phyloP scores from a whole-genome alignment of 768 basidiomycete species.

The Kwoniella botswanensis region DNA sequence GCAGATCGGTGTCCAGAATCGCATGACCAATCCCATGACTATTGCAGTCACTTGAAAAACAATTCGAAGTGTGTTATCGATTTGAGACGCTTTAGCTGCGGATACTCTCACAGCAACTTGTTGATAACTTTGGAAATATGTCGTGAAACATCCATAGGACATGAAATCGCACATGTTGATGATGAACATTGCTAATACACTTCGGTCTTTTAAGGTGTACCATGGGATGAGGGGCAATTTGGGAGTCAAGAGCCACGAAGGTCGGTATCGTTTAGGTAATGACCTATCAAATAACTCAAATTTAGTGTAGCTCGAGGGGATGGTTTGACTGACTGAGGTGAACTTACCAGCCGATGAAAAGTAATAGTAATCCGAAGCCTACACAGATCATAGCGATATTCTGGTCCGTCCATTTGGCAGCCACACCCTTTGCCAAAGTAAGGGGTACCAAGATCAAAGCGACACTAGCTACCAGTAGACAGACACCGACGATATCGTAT shows the following conservation, averaged over 20 bases:
- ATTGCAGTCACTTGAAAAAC: conserved; percentile 16
- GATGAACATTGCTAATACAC: conserved; percentile 20
- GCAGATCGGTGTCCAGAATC: conserved; percentile 22
- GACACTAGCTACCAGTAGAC: conserved; percentile 10
- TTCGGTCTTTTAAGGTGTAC: conserved; percentile 17
- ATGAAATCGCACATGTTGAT: conserved; percentile 26
- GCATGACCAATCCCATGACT: conserved; percentile 11
- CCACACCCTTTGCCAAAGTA: conserved; percentile 15
- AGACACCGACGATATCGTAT: conserved; percentile 17
- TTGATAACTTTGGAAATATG: conserved; percentile 17
- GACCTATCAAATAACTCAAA: background rate
- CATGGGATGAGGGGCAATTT: conserved; percentile 14
- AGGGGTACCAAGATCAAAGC: conserved; percentile 17
- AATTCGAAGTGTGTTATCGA: conserved; percentile 19
- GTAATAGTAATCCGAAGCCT: conserved; percentile 11
- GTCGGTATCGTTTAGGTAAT: conserved; percentile 13
- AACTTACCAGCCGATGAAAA: conserved; percentile 16
- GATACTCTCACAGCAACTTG: conserved; percentile 19
- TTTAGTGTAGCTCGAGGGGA: background rate
- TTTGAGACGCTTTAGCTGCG: conserved; percentile 9
- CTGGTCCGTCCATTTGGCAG: conserved; percentile 15
- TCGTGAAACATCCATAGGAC: conserved; percentile 23
- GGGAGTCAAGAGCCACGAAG: conserved; percentile 10
- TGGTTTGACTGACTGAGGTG: background rate
- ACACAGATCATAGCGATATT: conserved; percentile 24